phyloP scores from a whole-genome alignment of 805 yeast genomes.

The Scheffersomyces coipomensis region DNA sequence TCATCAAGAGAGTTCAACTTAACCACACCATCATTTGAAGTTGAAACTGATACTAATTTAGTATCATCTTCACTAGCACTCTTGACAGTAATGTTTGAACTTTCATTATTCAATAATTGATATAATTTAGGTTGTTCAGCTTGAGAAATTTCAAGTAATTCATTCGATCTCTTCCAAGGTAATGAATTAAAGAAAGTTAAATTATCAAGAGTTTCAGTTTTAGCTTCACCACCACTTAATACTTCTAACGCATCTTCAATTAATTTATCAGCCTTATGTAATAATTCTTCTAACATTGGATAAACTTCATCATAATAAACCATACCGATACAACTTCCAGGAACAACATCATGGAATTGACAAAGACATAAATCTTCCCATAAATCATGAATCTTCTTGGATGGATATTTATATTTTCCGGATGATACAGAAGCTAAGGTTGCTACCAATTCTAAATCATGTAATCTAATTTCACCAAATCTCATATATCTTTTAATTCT shows the following conservation, averaged over 20 bases:
- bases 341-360: slow-evolving; percentile 97
- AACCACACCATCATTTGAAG: slow-evolving; percentile 14
- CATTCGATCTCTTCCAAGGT: slow-evolving; percentile 58
- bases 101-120: slow-evolving; percentile 9
- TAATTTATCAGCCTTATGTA: slow-evolving; percentile 52
- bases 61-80: slow-evolving; percentile 8
- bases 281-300: slow-evolving; percentile 65
- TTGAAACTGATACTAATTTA: slow-evolving; percentile 19
- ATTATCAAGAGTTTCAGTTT: background rate
- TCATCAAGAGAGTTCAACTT: slow-evolving; percentile 13
- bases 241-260: slow-evolving; percentile 50
- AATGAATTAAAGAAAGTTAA: slow-evolving; percentile 47
- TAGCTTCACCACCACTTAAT: slow-evolving; percentile 22
- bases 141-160: slow-evolving; percentile 39
- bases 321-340: slow-evolving; percentile 93
- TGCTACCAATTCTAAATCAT: slow-evolving; percentile 83
- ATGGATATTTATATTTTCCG: slow-evolving; percentile 68
- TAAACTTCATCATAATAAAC: slow-evolving; percentile 82
- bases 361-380: slow-evolving; percentile 91
- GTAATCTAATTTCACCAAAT: slow-evolving; percentile 68
- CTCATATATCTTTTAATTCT: slow-evolving; percentile 80
- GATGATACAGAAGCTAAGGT: slow-evolving; percentile 63
- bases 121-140: slow-evolving; percentile 14
- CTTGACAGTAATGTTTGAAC: slow-evolving; percentile 3
- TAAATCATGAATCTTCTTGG: slow-evolving; percentile 57